These are phyloP conservation scores for Juncus effusus DNA, from an alignment of 176 grass and related monocot genomes.

Conservation along the genomic window DNA sequence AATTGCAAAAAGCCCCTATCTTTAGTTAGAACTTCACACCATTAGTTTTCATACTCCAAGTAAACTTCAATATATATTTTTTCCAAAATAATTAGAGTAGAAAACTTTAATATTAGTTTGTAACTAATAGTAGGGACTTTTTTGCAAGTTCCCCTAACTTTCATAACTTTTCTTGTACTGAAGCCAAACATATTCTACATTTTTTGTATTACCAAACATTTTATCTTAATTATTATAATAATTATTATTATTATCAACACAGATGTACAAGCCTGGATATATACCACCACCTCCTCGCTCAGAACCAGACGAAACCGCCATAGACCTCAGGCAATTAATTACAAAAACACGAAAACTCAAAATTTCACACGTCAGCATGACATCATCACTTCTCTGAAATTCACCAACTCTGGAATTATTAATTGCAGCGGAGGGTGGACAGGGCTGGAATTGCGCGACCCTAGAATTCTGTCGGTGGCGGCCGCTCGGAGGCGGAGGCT, in stretches of 20 bases:
- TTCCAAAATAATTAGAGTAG: no score
- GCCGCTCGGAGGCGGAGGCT: slow-evolving; percentile 57
- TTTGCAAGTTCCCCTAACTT: no score
- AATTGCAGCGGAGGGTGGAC: slow-evolving; percentile 67
- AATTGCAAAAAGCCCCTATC: no score
- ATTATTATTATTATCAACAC: slow-evolving; percentile 17
- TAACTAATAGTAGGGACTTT: no score
- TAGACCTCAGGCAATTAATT: slow-evolving; percentile 68
- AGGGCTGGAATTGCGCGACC: slow-evolving; percentile 67
- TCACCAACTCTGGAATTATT: background rate
- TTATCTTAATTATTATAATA: no score
- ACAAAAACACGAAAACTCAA: background rate
- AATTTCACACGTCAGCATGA: background rate
- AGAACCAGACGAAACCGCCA: slow-evolving; percentile 67
- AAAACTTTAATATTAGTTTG: no score
- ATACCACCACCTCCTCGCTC: slow-evolving; percentile 49
- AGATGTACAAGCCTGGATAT: slow-evolving; percentile 88
- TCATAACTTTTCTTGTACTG: no score
- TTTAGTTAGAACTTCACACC: no score
- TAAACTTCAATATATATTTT: no score
- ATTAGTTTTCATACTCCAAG: no score
- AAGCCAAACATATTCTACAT: no score
- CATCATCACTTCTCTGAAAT: background rate
- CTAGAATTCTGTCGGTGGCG: slow-evolving; percentile 76
- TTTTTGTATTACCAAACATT: no score